Evolutionary conservation across 345 rosid species (phyloP).

Genomic region (Eucalyptus rudis): DNA sequence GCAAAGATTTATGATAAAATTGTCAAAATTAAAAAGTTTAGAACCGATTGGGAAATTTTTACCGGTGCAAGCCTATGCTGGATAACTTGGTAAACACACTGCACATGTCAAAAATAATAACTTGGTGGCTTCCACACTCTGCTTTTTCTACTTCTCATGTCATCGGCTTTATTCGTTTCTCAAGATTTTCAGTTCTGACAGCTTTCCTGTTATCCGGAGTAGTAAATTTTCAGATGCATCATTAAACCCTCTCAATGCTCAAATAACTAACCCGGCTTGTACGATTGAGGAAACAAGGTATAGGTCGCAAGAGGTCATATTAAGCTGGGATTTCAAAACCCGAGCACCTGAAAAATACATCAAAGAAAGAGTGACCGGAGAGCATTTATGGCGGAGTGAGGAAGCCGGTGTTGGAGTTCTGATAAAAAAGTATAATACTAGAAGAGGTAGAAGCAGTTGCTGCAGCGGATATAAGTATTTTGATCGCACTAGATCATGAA

Average conservation of each 20-base stretch:
- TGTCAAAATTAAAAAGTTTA: not conserved
- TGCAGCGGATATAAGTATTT: not conserved
- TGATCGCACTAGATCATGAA: not conserved
- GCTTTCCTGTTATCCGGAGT: not conserved
- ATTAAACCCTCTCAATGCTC: not conserved
- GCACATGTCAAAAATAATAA: not conserved
- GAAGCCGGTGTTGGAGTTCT: not conserved
- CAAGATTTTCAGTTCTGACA: not conserved
- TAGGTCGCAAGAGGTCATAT: not conserved
- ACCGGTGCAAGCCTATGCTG: not conserved
- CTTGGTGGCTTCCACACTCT: not conserved
- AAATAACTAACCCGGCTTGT: not conserved
- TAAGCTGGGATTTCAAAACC: not conserved
- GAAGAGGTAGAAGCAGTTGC: not conserved
- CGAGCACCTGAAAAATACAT: not conserved
- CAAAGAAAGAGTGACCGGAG: not conserved
- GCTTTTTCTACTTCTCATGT: not conserved
- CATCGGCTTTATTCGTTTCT: not conserved
- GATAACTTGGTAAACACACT: not conserved
- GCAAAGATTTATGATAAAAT: not conserved
- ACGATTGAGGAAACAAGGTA: not conserved
- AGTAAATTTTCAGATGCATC: not conserved
- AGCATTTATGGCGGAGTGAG: not conserved
- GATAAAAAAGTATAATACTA: not conserved
- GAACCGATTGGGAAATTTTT: not conserved